Evolutionary conservation across 2,329 filamentous ascomycete species (phyloP).

Genomic region (Lizonia empirigonia): DNA sequence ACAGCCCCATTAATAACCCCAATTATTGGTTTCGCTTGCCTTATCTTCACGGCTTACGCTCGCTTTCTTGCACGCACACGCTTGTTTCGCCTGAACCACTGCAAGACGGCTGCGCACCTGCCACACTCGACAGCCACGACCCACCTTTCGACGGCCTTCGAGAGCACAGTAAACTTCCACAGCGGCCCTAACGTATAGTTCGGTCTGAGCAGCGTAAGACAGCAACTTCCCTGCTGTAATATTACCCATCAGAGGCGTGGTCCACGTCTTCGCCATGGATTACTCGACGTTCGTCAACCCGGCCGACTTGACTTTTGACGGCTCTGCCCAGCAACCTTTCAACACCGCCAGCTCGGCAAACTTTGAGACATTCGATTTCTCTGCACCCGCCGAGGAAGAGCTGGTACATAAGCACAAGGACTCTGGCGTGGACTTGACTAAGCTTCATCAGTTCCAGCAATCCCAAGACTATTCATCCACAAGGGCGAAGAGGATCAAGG

Average conservation of each 20-base stretch:
- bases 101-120: constrained; percentile 14
- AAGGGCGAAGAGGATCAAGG: constrained; percentile 21
- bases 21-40: constrained; percentile 8
- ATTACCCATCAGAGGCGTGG: background rate
- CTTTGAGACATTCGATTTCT: constrained; percentile 27
- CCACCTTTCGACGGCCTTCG: constrained; percentile 8
- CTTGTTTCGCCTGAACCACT: constrained; percentile 12
- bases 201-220: background rate
- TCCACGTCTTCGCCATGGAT: constrained; percentile 24
- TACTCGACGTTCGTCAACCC: constrained; percentile 19
- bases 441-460: constrained; percentile 19
- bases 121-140: constrained; percentile 5
- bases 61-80: constrained; percentile 2
- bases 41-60: background rate
- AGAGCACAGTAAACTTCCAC: background rate
- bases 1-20: constrained; percentile 9
- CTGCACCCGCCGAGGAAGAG: constrained; percentile 20
- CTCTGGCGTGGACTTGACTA: constrained; percentile 33
- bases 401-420: constrained; percentile 30
- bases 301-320: constrained; percentile 18
- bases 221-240: background rate
- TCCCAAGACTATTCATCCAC: constrained; percentile 16
- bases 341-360: constrained; percentile 10
- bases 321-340: constrained; percentile 15
- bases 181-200: background rate